Evolutionary conservation across 225 moss, liverwort and hornwort species (phyloP).

Genomic region (Straminergon stramineum): DNA sequence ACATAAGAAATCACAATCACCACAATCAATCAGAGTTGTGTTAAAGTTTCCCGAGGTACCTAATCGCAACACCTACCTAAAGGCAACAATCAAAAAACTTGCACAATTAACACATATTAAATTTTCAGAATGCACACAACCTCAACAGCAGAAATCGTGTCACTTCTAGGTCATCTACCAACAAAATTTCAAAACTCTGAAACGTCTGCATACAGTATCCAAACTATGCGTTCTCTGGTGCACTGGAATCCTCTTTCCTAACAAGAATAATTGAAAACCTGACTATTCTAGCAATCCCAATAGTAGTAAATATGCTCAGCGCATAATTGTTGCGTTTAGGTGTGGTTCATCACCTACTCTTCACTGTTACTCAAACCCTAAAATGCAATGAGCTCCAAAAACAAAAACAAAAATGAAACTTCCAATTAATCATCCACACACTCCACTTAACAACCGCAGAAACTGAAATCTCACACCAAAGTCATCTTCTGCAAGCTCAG

Average conservation of each 20-base stretch:
- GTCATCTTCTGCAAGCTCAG: neutral
- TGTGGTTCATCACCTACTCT: neutral
- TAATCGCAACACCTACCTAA: neutral
- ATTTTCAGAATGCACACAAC: neutral
- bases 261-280: neutral
- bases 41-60: neutral
- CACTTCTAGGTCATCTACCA: neutral
- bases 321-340: neutral
- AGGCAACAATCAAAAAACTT: neutral
- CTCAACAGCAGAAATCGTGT: neutral
- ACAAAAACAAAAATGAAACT: neutral
- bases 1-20: neutral
- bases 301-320: neutral
- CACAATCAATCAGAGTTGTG: neutral
- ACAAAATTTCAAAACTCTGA: neutral
- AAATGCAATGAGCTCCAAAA: neutral
- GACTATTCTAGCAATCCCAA: neutral
- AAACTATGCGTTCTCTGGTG: neutral
- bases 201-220: neutral
- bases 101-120: neutral
- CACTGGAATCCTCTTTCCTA: neutral
- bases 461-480: neutral
- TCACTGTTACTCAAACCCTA: neutral
- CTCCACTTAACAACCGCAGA: neutral
- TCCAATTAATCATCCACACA: neutral